Percentiles rank a stretch among this genome's conserved stretches.
These are phyloP conservation scores for Sarocladium brachiariae DNA, from an alignment of 2,329 filamentous ascomycete species.

Conservation along the genomic window DNA sequence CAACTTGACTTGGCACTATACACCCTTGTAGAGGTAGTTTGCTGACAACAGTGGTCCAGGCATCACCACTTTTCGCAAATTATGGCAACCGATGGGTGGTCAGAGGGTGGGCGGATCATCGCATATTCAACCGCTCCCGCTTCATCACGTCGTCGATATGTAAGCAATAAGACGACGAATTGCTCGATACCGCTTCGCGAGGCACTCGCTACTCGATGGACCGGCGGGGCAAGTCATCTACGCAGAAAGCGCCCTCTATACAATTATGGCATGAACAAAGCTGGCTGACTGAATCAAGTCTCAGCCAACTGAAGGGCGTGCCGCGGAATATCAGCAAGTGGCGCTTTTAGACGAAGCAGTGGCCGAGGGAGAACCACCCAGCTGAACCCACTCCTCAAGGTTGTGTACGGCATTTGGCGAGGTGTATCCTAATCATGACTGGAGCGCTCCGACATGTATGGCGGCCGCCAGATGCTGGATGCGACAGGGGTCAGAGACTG, in stretches of 20 bases:
- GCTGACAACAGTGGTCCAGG: neutral
- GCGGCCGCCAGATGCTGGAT: conserved; percentile 5
- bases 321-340: neutral
- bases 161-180: too few relatives aligned
- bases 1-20: neutral
- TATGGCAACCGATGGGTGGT: too few relatives aligned
- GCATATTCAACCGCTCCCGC: too few relatives aligned
- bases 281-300: neutral
- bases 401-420: neutral
- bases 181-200: too few relatives aligned
- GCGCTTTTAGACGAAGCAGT: conserved; percentile 3
- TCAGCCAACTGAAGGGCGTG: neutral
- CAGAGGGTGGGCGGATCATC: too few relatives aligned
- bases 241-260: neutral
- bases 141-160: too few relatives aligned
- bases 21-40: neutral
- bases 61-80: too few relatives aligned
- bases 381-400: neutral
- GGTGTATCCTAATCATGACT: neutral
- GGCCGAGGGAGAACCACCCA: neutral
- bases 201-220: too few relatives aligned
- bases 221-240: too few relatives aligned
- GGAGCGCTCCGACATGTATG: neutral
- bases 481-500: neutral
- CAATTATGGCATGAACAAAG: neutral